Evolutionary conservation across 345 rosid species (phyloP).

Genomic region (Citrus medica): DNA sequence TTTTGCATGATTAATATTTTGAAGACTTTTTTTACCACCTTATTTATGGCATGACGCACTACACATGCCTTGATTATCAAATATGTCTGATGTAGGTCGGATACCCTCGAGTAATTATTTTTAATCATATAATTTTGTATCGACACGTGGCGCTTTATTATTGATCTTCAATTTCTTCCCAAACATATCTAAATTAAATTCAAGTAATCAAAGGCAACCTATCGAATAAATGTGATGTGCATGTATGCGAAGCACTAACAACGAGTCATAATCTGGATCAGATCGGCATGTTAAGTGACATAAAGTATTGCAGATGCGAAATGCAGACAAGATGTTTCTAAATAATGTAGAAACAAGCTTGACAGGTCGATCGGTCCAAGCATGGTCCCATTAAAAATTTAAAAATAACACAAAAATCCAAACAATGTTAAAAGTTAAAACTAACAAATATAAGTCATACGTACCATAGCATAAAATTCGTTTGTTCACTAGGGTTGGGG

Average conservation of each 20-base stretch:
- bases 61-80: too few relatives aligned
- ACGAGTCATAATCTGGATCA: neutral
- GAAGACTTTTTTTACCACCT: too few relatives aligned
- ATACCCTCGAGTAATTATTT: too few relatives aligned
- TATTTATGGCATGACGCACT: rapidly evolving
- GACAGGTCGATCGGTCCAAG: neutral
- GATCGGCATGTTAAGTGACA: conserved; percentile 19
- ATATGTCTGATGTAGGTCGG: too few relatives aligned
- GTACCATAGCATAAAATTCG: neutral
- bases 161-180: too few relatives aligned
- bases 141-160: rapidly evolving
- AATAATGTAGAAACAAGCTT: neutral
- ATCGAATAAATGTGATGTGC: neutral
- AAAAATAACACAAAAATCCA: neutral
- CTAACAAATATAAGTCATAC: neutral
- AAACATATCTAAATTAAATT: neutral
- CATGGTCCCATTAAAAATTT: conserved; percentile 12
- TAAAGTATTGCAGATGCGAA: conserved; percentile 12
- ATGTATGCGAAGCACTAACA: neutral
- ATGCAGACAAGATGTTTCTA: too few relatives aligned
- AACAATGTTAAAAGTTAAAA: neutral
- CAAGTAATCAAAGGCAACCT: neutral
- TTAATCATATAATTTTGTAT: too few relatives aligned
- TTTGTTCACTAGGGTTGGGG: neutral
- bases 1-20: too few relatives aligned